phyloP scores from a whole-genome alignment of 2,329 filamentous ascomycete genomes.

The Curvularia sp. region DNA sequence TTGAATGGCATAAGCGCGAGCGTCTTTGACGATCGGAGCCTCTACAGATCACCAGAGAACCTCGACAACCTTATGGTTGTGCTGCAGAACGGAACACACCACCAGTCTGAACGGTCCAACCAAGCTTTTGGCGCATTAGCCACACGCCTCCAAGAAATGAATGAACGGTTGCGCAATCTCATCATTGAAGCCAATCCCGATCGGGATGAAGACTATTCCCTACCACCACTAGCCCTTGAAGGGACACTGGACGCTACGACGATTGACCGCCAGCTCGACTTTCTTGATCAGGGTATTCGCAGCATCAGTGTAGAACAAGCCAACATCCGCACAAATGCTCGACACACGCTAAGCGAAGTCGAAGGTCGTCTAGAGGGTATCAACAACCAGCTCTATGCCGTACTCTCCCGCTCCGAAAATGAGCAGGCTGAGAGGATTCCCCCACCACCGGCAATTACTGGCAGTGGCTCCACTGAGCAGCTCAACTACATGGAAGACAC shows the following conservation, averaged over 20 bases:
- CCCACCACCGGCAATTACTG: slow-evolving; percentile 64
- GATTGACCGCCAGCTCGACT: slow-evolving; percentile 68
- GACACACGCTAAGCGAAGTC: slow-evolving; percentile 39
- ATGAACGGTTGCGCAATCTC: slow-evolving; percentile 69
- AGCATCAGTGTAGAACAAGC: slow-evolving; percentile 66
- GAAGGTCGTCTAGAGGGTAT: slow-evolving; percentile 57
- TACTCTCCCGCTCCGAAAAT: slow-evolving; percentile 56
- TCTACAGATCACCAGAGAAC: slow-evolving; percentile 74
- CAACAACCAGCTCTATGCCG: slow-evolving; percentile 67
- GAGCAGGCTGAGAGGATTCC: slow-evolving; percentile 60
- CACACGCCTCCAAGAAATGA: slow-evolving; percentile 71
- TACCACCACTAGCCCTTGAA: slow-evolving; percentile 33
- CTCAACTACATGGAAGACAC: slow-evolving; percentile 70
- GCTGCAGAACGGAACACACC: slow-evolving; percentile 47
- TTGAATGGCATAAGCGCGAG: slow-evolving; percentile 61
- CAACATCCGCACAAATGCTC: slow-evolving; percentile 36
- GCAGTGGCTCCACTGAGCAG: slow-evolving; percentile 69
- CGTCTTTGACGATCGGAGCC: slow-evolving; percentile 77
- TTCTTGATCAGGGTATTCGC: slow-evolving; percentile 71
- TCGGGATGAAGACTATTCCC: slow-evolving; percentile 42
- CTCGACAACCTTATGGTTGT: slow-evolving; percentile 59
- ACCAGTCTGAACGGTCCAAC: slow-evolving; percentile 44
- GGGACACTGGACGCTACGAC: slow-evolving; percentile 32
- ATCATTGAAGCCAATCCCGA: slow-evolving; percentile 69
- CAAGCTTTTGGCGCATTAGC: slow-evolving; percentile 68